These are phyloP conservation scores for Ramularia endophylla DNA, from an alignment of 2,329 filamentous ascomycete species.

Conservation along the genomic window DNA sequence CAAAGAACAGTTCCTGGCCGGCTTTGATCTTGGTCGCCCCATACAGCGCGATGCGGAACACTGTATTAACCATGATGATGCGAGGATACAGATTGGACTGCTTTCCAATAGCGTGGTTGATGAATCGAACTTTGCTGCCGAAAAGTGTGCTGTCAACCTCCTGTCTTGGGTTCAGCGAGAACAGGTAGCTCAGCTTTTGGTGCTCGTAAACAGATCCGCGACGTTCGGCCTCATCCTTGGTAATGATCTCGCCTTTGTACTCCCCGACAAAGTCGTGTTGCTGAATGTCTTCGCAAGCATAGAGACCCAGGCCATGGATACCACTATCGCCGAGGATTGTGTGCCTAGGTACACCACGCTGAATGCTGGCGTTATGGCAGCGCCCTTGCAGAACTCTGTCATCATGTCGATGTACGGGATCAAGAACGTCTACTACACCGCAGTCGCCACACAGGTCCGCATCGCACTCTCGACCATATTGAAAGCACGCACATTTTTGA, in stretches of 20 bases:
- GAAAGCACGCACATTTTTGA: conserved; percentile 59
- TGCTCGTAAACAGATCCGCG: conserved; percentile 60
- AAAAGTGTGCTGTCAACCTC: conserved; percentile 67
- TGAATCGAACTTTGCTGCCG: conserved; percentile 76
- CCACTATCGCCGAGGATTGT: conserved; percentile 65
- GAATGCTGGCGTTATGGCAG: conserved; percentile 68
- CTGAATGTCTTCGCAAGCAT: conserved; percentile 60
- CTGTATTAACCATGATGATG: conserved; percentile 67
- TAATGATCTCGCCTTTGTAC: conserved; percentile 73
- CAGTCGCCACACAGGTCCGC: conserved; percentile 67
- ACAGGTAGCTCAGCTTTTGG: conserved; percentile 58
- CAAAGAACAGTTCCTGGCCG: conserved; percentile 75
- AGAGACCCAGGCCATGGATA: conserved; percentile 71
- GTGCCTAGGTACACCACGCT: conserved; percentile 59
- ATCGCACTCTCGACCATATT: conserved; percentile 73
- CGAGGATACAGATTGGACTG: conserved; percentile 57
- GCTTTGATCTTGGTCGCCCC: conserved; percentile 60
- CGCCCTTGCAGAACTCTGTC: conserved; percentile 51
- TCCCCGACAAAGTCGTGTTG: conserved; percentile 72
- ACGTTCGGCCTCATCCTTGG: conserved; percentile 61
- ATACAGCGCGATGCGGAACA: conserved; percentile 67
- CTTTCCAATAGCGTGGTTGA: conserved; percentile 63
- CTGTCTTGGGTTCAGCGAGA: conserved; percentile 47
- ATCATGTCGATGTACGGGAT: conserved; percentile 61
- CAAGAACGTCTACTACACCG: conserved; percentile 61